Evolutionary conservation across 306 rosid genomes (phyloP).

Genomic region (Betula pendula): DNA sequence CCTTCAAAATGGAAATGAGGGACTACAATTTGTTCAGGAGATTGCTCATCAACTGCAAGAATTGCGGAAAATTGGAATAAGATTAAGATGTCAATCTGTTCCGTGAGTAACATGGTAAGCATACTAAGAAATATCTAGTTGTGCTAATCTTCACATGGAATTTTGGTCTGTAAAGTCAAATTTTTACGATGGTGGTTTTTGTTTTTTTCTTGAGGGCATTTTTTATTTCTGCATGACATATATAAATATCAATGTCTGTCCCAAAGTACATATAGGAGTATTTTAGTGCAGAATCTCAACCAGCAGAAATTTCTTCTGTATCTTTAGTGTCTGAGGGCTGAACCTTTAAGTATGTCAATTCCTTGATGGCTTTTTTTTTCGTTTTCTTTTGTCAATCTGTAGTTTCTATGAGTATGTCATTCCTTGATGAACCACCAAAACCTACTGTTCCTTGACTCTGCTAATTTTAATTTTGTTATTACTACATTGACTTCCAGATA

Average conservation of each 20-base stretch:
- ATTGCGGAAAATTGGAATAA: slow-evolving; percentile 48
- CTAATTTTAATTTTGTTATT: not conserved
- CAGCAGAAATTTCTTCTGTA: not conserved
- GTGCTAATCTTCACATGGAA: not conserved
- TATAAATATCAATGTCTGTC: not conserved
- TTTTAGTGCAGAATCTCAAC: not conserved
- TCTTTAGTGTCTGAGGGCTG: not conserved
- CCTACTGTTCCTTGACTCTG: not conserved
- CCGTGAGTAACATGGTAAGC: slow-evolving; percentile 29
- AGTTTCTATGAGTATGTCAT: not conserved
- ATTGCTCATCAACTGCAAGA: slow-evolving; percentile 63
- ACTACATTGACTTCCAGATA: not conserved
- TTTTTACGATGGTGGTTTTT: not conserved
- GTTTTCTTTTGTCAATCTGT: not conserved
- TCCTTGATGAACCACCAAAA: not conserved
- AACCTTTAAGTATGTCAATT: not conserved
- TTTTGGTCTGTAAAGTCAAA: not conserved
- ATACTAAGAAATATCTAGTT: not conserved
- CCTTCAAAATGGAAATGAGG: slow-evolving; percentile 59
- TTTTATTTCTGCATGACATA: not conserved
- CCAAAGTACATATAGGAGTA: not conserved
- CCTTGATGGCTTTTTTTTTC: not conserved
- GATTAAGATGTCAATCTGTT: slow-evolving; percentile 42
- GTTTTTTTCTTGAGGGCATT: not conserved
- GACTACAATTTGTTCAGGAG: slow-evolving; percentile 58